Conservation (phyloP, 768 basidiomycete genomes). For the Russula emetica region DNA sequence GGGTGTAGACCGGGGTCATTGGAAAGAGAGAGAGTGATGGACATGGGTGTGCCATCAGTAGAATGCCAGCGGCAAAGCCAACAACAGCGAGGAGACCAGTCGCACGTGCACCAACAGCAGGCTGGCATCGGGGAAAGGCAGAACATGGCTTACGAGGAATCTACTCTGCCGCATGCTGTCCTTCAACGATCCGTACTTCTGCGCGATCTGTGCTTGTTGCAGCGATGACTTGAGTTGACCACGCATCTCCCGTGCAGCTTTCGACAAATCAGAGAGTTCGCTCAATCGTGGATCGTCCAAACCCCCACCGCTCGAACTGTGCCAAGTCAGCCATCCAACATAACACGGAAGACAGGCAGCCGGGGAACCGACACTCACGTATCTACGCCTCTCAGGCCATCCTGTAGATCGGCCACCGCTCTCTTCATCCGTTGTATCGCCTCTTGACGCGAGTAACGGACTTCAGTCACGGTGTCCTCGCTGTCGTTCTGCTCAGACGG, state of each 20-base stretch:
- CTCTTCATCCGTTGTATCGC: slow-evolving; percentile 54
- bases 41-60: no score
- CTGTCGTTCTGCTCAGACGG: slow-evolving; percentile 28
- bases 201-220: slow-evolving; percentile 38
- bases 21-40: no score
- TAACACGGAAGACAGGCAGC: slow-evolving; percentile 9
- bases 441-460: slow-evolving; percentile 43
- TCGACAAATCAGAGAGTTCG: slow-evolving; percentile 52
- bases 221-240: slow-evolving; percentile 43
- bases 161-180: slow-evolving; percentile 38
- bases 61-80: no score
- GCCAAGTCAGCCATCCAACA: slow-evolving; percentile 17
- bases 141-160: slow-evolving; percentile 37
- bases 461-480: slow-evolving; percentile 27
- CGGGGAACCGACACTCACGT: slow-evolving; percentile 39
- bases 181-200: slow-evolving; percentile 35
- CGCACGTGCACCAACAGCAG: no score
- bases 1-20: no score
- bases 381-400: slow-evolving; percentile 55
- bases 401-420: slow-evolving; percentile 53
- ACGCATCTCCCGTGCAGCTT: slow-evolving; percentile 48
- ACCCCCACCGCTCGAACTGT: slow-evolving; percentile 38
- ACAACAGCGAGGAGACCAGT: no score
- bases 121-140: not conserved
- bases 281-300: slow-evolving; percentile 45